These are phyloP conservation scores for Acer negundo DNA, from an alignment of 345 rosid species.

Conservation along the genomic window DNA sequence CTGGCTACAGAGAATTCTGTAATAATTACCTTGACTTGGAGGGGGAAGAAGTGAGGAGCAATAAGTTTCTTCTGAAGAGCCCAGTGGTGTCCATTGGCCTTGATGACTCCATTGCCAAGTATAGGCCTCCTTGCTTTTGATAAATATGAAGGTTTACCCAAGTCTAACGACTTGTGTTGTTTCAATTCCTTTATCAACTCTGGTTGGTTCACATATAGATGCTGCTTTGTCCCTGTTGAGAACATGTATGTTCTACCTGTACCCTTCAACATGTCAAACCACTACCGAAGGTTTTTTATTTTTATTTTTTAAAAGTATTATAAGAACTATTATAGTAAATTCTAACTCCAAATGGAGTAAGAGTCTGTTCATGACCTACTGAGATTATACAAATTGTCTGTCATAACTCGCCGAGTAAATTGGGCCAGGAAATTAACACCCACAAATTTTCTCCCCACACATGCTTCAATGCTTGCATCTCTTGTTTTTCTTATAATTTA, in stretches of 20 bases:
- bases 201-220: constrained; percentile 16
- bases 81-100: constrained; percentile 29
- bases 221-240: constrained; percentile 30
- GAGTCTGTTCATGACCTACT: too few species aligned
- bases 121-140: constrained; percentile 13
- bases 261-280: too few species aligned
- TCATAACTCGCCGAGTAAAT: too few species aligned
- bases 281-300: too few species aligned
- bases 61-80: constrained; percentile 34
- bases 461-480: too few species aligned
- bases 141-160: constrained; percentile 29
- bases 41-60: constrained; percentile 35
- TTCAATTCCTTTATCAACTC: constrained; percentile 29
- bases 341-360: too few species aligned
- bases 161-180: constrained; percentile 26
- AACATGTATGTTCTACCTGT: constrained; percentile 27
- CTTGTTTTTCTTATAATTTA: too few species aligned
- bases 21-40: constrained; percentile 24
- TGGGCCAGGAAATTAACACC: too few species aligned
- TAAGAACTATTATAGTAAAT: too few species aligned
- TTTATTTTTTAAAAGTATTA: too few species aligned
- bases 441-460: too few species aligned
- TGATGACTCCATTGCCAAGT: constrained; percentile 37
- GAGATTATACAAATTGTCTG: too few species aligned
- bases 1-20: background rate